Evolutionary conservation across 2,329 filamentous ascomycete species (phyloP).

Genomic region (Monosporascus sp.): DNA sequence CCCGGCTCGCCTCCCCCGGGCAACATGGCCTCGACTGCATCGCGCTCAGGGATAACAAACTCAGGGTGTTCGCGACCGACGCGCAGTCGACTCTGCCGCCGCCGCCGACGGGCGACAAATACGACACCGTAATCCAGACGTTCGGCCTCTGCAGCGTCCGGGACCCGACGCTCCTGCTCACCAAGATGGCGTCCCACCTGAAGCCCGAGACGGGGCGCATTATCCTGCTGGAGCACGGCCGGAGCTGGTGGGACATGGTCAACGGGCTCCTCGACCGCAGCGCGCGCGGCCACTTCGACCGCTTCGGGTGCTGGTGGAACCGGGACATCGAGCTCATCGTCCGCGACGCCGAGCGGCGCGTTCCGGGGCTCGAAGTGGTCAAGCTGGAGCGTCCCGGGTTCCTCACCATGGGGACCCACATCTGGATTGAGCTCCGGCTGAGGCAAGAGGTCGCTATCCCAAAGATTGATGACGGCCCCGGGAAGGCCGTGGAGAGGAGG

Average conservation of each 20-base stretch:
- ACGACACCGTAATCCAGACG: constrained; percentile 60
- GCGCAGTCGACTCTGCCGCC: constrained; percentile 39
- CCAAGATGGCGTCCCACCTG: constrained; percentile 47
- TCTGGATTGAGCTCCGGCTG: constrained; percentile 53
- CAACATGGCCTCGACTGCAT: constrained; percentile 12
- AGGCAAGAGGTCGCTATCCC: constrained; percentile 8
- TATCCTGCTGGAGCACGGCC: constrained; percentile 58
- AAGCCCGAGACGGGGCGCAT: constrained; percentile 54
- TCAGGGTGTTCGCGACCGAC: constrained; percentile 46
- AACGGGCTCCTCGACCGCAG: constrained; percentile 52
- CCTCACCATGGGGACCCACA: constrained; percentile 52
- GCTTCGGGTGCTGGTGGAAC: constrained; percentile 67
- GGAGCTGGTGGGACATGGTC: constrained; percentile 48
- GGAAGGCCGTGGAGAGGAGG: background rate
- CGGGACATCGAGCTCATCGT: constrained; percentile 55
- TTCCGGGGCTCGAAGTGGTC: constrained; percentile 53
- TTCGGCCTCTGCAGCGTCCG: constrained; percentile 61
- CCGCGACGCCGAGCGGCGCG: constrained; percentile 38
- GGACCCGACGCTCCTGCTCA: constrained; percentile 49
- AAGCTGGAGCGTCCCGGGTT: constrained; percentile 46
- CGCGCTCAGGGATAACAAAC: constrained; percentile 33
- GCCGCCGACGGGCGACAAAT: constrained; percentile 37
- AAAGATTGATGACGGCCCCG: too few relatives aligned
- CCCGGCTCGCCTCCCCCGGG: constrained; percentile 14
- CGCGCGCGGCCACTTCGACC: constrained; percentile 50